Percentiles rank a stretch among this genome's conserved stretches.
These are phyloP conservation scores for Penicillium paradoxum DNA, from an alignment of 495 filamentous ascomycete genomes.

Conservation along the genomic window DNA sequence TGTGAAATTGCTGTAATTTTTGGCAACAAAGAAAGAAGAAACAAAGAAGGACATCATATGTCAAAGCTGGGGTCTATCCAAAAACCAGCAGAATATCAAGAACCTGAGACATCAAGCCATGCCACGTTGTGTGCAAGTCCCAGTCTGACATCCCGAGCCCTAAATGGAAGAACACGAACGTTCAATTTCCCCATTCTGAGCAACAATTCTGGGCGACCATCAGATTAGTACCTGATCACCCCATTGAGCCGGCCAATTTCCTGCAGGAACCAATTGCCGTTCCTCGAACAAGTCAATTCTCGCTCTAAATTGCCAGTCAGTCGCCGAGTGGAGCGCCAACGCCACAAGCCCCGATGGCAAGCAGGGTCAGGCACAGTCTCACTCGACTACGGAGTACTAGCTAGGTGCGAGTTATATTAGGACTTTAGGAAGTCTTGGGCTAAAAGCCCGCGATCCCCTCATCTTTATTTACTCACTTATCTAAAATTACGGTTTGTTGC, in stretches of 20 bases:
- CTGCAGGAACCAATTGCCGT: slow-evolving; percentile 2
- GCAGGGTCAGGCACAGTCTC: neutral
- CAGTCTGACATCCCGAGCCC: slow-evolving; percentile 1
- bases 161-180: slow-evolving; percentile 3
- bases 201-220: neutral
- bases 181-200: neutral
- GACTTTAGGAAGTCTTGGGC: neutral
- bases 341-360: neutral
- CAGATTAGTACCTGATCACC: neutral
- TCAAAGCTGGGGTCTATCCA: neutral
- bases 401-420: neutral
- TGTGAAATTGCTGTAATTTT: neutral
- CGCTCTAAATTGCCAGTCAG: slow-evolving; percentile 4
- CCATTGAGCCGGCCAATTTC: neutral
- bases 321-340: slow-evolving; percentile 3
- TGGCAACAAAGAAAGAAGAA: too few species aligned
- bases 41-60: too few species aligned
- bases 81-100: neutral
- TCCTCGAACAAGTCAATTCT: neutral
- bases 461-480: neutral
- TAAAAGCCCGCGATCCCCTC: neutral
- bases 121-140: neutral
- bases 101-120: neutral
- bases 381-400: neutral
- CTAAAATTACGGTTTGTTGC: neutral